Base-by-base conservation (phyloP, 2,329 filamentous ascomycete species). In the Aureobasidium sp. region DNA sequence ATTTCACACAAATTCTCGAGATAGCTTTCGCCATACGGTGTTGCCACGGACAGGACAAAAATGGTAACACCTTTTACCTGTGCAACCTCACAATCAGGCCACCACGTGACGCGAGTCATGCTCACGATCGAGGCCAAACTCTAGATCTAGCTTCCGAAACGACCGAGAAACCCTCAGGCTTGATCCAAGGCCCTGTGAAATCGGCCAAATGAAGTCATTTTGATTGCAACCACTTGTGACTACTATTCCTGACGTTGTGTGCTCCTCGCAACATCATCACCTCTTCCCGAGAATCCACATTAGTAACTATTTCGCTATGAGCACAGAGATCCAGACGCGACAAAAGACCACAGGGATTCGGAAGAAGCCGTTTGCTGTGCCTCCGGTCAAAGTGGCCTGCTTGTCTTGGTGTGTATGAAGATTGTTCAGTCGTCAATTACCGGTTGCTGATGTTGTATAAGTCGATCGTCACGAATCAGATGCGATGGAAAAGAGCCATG, bases 401-500 rank as follows among this genome's bases (percentile, higher is more conserved):
- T 27, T 53, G 12, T 37, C 50, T 5, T 53, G 50, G 50, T 53
- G 19, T 27, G 50, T 44, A 38, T 21, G 12, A 35, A 21, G 16
- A 22, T 6, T 21, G n/a, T 16, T 24, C 3, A 7, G 12, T 16
- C 12, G 29, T 7, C 27, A 5, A 11, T n/a, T 39, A 24, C 6
- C 6, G 16, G 11, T 39, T 37, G 30, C 30, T 48, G 32, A 48
- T 53, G 24, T 4, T 30, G 10, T 22, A 21, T 29, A 41, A 55
- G 54, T 47, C 47, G 54, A 6, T 24, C 54, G 7, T 49, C 54
- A 3, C 54, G 54, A 6, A 44, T 52, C 5, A 27, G 54, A n/a
- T 55, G 48, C 27, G 54, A 55, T 41, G 54, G 48, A 1, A 45
- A 45, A 25, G 27, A 52, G 3, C 54, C 54, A 30, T 55, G 54